phyloP scores from a whole-genome alignment of 2,329 filamentous ascomycete genomes.

The Pseudogymnoascus sp. region DNA sequence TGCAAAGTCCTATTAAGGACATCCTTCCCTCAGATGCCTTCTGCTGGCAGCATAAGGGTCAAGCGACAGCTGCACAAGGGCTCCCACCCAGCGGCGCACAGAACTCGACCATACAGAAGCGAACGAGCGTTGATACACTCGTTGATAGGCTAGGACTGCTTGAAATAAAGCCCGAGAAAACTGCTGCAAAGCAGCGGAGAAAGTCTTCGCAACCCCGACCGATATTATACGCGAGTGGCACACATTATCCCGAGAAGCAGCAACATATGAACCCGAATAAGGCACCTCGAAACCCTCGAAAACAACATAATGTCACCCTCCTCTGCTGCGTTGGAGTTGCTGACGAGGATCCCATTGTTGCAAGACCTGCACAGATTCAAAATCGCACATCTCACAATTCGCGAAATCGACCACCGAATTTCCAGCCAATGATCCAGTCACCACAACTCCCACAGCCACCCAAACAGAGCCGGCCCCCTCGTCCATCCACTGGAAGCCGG shows the following conservation, averaged over 20 bases:
- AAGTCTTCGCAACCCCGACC: conserved; percentile 17
- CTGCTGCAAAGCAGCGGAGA: conserved; percentile 21
- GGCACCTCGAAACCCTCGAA: background rate
- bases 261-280: conserved; percentile 12
- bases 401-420: conserved; percentile 14
- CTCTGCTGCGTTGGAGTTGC: conserved; percentile 26
- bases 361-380: conserved; percentile 3
- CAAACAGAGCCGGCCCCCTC: background rate
- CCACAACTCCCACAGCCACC: background rate
- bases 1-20: conserved; percentile 19
- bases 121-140: conserved; percentile 81
- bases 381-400: background rate
- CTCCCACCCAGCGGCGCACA: conserved; percentile 38
- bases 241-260: conserved; percentile 23
- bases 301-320: conserved; percentile 10
- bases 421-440: background rate
- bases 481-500: background rate
- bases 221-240: conserved; percentile 14
- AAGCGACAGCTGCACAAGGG: conserved; percentile 49
- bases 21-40: conserved; percentile 39
- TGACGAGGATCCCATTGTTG: conserved; percentile 16
- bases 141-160: conserved; percentile 70
- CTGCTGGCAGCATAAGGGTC: conserved; percentile 94
- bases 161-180: conserved; percentile 40
- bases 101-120: conserved; percentile 48